These are phyloP conservation scores for Globisporangium nodosum DNA, from an alignment of 352 stramenopile species.

Conservation along the genomic window DNA sequence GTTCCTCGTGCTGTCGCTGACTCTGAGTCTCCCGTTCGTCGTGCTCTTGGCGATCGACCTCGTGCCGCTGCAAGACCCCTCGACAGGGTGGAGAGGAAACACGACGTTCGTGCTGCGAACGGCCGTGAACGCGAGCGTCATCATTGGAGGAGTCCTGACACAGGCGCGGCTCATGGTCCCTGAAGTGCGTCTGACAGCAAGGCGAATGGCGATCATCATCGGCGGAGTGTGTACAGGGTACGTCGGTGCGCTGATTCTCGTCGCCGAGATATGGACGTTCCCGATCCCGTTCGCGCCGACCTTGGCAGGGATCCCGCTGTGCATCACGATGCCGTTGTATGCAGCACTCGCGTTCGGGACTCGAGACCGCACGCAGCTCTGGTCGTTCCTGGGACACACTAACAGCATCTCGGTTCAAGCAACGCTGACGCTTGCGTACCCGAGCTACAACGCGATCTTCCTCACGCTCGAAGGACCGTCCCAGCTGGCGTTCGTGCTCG, in stretches of 20 bases:
- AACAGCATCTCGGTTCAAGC: neutral
- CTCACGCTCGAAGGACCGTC: neutral
- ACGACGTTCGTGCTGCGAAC: neutral
- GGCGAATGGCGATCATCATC: neutral
- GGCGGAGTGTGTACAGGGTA: neutral
- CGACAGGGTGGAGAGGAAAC: neutral
- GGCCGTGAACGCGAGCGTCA: neutral
- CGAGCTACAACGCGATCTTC: slow-evolving; percentile 1
- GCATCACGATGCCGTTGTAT: neutral
- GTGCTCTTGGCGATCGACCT: slow-evolving; percentile 1
- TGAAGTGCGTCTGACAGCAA: neutral
- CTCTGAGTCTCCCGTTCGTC: neutral
- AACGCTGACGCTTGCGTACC: neutral
- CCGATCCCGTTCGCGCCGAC: neutral
- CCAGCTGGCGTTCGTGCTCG: slow-evolving; percentile 2
- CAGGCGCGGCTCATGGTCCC: neutral
- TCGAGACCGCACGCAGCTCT: neutral
- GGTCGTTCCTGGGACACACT: neutral
- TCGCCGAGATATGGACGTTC: slow-evolving; percentile 1
- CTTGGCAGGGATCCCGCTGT: too few relatives aligned
- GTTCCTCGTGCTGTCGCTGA: neutral
- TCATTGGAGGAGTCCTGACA: neutral
- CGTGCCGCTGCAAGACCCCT: neutral
- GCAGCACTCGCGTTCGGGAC: neutral
- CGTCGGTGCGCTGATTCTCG: neutral